A percentile compares a stretch with the other conserved stretches of the same genome.
Conservation (phyloP, 331 rosid species). For the Malus hybrid region DNA sequence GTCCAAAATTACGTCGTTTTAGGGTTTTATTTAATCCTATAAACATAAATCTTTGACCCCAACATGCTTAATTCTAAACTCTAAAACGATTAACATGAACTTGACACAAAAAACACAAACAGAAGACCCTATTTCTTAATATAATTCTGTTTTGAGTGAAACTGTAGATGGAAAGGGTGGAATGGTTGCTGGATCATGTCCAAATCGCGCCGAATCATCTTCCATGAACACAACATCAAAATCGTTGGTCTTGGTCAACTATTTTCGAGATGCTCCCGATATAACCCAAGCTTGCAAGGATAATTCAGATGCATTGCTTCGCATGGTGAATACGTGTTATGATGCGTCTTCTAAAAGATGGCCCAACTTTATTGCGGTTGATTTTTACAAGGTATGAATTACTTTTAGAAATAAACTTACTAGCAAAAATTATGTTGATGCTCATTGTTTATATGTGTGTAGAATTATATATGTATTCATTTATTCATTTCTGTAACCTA, state of each 20-base stretch:
- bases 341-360: conserved; percentile 50
- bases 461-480: not conserved
- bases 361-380: conserved; percentile 82
- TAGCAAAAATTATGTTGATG: not conserved
- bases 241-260: conserved; percentile 64
- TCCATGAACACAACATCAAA: conserved; percentile 53
- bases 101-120: not conserved
- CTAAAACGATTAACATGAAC: no score
- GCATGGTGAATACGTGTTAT: conserved; percentile 57
- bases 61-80: not conserved
- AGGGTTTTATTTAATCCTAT: no score
- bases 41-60: no score
- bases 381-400: conserved; percentile 62
- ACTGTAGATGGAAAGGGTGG: conserved; percentile 70
- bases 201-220: conserved; percentile 58
- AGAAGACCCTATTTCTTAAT: not conserved
- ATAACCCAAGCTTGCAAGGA: conserved; percentile 53
- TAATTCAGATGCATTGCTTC: conserved; percentile 62
- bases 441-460: not conserved
- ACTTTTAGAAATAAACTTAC: not conserved
- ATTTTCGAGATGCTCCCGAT: conserved; percentile 44
- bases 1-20: not conserved
- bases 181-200: conserved; percentile 67
- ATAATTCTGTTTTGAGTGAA: not conserved
- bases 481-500: not conserved